Base-by-base conservation (phyloP, 2,329 filamentous ascomycete genomes). In the Calonectria montana region DNA sequence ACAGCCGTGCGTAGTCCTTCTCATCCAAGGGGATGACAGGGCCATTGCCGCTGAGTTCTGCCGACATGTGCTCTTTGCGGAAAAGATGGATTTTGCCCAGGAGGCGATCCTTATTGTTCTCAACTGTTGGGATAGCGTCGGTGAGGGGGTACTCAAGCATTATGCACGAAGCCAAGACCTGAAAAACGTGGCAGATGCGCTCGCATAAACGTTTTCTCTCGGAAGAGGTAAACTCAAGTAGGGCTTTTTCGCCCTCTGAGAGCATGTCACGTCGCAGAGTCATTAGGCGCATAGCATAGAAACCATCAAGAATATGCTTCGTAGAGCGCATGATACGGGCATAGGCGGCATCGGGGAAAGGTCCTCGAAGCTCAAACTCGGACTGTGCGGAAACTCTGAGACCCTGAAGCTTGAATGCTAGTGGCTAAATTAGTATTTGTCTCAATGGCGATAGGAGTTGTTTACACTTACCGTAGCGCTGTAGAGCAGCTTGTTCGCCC, bases 261-360 rank as follows among this genome's bases (percentile, higher is more conserved):
- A 94, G 90, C 43, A 90, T 89, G 13, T 92, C 87, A 71, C 96
- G 94, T 79, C 96, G 96, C 80, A 94, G 89, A 43, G 97, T 95
- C 73, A 98, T 92, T 13, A 98, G 91, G 74, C 96, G 97, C 94
- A 99, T 98, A 64, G 96, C 95, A 80, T 98, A 96, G 82, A 99
- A 98, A 43, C 94, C 93, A 83, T 98, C 96, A 5, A 98, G 91
- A 84, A 98, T 94, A 65, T 93, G 92, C 73, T 93, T 92, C 1
- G 96, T 98, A 12, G 93, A 93, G 25, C 91, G 90, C 80, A 98
- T 89, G 69, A 98, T 93, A 41, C 91, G 90, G 5, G 89, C 90
- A 81, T 94, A 96, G 18, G 91, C 89, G 50, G 89, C 90, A 74
- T 92, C 89, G 1, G 95, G 94, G 78, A 99, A 99, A 0, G 96